phyloP scores from a whole-genome alignment of 306 rosid genomes.

The Echinosophora koreensis region DNA sequence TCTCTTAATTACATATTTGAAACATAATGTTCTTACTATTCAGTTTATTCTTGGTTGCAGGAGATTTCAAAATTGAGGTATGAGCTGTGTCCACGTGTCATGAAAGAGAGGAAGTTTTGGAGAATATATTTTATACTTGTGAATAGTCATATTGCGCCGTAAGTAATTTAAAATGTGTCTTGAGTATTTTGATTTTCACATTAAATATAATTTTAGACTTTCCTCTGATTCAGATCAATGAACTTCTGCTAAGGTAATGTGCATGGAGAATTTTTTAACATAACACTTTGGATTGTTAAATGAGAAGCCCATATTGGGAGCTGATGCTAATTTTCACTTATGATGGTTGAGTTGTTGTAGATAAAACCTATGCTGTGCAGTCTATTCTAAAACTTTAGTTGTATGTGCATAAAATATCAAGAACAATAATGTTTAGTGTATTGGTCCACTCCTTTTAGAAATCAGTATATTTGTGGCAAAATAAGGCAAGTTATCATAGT shows the following conservation, averaged over 20 bases:
- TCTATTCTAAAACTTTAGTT: not conserved
- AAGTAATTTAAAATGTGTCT: slow-evolving; percentile 48
- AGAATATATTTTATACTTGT: slow-evolving; percentile 73
- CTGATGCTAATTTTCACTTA: slow-evolving; percentile 30
- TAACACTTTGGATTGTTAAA: not conserved
- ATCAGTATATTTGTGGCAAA: not conserved
- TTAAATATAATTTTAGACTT: slow-evolving; percentile 23
- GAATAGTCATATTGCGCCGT: slow-evolving; percentile 67
- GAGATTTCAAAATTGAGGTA: slow-evolving; percentile 75
- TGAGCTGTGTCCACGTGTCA: slow-evolving; percentile 73
- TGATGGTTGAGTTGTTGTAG: slow-evolving; percentile 26
- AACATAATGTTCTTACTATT: slow-evolving; percentile 19
- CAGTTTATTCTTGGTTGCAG: slow-evolving; percentile 51
- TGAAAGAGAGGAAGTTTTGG: slow-evolving; percentile 87
- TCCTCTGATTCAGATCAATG: not conserved
- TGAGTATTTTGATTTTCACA: slow-evolving; percentile 38
- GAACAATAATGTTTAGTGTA: not conserved
- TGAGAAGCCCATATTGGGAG: slow-evolving; percentile 7
- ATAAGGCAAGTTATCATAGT: not conserved
- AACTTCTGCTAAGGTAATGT: slow-evolving; percentile 14
- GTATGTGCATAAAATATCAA: slow-evolving; percentile 24
- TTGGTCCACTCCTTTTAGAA: not conserved
- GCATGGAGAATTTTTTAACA: slow-evolving; percentile 18
- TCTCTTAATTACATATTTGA: not conserved
- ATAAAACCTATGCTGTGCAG: not conserved